Base-by-base conservation (phyloP, 805 yeast species). In the Myxozyma neotropica region DNA sequence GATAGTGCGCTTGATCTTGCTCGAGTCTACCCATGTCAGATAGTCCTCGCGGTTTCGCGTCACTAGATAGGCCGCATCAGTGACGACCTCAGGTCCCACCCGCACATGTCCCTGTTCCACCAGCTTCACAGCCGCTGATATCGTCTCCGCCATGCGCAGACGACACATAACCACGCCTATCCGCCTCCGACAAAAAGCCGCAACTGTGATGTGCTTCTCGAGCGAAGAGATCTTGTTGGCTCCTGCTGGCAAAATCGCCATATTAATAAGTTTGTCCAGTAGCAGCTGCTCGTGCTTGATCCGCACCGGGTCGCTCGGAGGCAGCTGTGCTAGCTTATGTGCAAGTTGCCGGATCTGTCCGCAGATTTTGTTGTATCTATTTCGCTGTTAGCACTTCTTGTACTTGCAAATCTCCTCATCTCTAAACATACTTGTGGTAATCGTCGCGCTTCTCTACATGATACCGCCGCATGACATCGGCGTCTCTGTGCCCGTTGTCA, bases 41-140 rank as follows among this genome's bases (percentile, higher is more conserved):
- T 90, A 94, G 73, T 94, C 99, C 72, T 94, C 99, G 88, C 94
- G 81, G 68, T 84, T 89, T 71, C 97, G 58, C 1, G 97, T 93
- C 4, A 94, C 94, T 68, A 95, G 78, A 72, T 86, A 93, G 0
- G 98, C 97, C 2, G 98, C 95, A 73, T 94, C 99, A 0, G 97
- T 92, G 45, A 95, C 86, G 27, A 95, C 87, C 71, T 90, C 88
- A 12, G 98, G 98, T 0, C 99, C 99, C 5, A 94, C 96, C 67
- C 99, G 82, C 1, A 94, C 96, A 70, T 94, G 98, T 1, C 99
- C 99, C 73, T 94, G 98, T 71, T 94, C 97, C 13, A 95, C 81
- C 72, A 89, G 89, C 49, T 89, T 89, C 26, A 92, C 88, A 0
- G 98, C 99, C 74, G 92, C 97, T 29, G 81, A 76, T 26, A 93